Percentiles rank a stretch among this genome's conserved stretches.
phyloP scores from a whole-genome alignment of 2,329 filamentous ascomycete species.

The Drechslerella coelobrocha region DNA sequence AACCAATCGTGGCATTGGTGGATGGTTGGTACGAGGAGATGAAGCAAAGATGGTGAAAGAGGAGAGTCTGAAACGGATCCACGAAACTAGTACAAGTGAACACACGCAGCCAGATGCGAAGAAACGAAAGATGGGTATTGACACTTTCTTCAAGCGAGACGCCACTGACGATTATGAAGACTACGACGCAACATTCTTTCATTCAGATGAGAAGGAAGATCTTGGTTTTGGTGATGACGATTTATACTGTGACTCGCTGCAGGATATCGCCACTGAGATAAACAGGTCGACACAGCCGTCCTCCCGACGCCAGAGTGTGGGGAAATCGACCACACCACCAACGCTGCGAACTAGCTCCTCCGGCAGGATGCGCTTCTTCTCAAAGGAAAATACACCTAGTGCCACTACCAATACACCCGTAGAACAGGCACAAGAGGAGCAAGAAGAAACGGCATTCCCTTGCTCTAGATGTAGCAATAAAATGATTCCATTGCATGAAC shows the following conservation, averaged over 20 bases:
- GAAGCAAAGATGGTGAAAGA: constrained; percentile 64
- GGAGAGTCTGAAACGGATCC: constrained; percentile 31
- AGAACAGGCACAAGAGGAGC: constrained; percentile 60
- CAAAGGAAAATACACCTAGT: constrained; percentile 44
- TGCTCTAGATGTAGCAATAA: constrained; percentile 56
- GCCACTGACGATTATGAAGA: constrained; percentile 50
- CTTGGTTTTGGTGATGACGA: constrained; percentile 25
- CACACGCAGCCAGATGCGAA: constrained; percentile 55
- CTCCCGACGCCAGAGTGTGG: not conserved
- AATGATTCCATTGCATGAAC: constrained; percentile 63
- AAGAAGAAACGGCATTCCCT: constrained; percentile 68
- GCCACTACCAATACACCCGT: constrained; percentile 58
- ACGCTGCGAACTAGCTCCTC: constrained; percentile 38
- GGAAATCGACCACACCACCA: constrained; percentile 25
- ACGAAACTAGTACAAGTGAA: constrained; percentile 51
- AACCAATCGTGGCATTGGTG: constrained; percentile 83
- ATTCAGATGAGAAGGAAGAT: constrained; percentile 43
- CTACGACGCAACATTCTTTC: constrained; percentile 21
- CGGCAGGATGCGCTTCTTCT: constrained; percentile 38
- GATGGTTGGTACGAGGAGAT: constrained; percentile 72
- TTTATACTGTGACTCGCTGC: constrained; percentile 24
- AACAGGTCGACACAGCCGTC: not conserved
- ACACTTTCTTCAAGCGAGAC: constrained; percentile 51
- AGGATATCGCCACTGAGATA: constrained; percentile 8
- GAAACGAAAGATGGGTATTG: constrained; percentile 57